Evolutionary conservation across 352 stramenopile genomes (phyloP).

Genomic region (Phytopythium mirpurense): DNA sequence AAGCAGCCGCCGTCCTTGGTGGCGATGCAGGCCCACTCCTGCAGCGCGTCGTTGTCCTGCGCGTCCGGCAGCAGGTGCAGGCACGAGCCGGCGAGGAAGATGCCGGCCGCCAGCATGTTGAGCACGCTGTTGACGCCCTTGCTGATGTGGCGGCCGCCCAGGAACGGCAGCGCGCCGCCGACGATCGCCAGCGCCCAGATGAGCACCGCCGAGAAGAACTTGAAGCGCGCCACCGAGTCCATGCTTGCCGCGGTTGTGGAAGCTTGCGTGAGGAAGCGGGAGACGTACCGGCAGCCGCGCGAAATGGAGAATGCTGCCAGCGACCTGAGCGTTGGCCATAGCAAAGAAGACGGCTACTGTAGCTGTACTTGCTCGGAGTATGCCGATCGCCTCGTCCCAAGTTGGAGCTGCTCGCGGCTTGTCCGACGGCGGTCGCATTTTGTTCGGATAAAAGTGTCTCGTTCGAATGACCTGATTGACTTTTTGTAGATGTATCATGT

Average conservation of each 20-base stretch:
- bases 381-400: slow-evolving; percentile 6
- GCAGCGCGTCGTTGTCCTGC: slow-evolving; percentile 56
- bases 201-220: slow-evolving; percentile 43
- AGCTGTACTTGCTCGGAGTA: too few relatives aligned
- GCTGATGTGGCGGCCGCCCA: slow-evolving; percentile 29
- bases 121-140: slow-evolving; percentile 48
- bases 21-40: slow-evolving; percentile 33
- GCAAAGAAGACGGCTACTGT: too few relatives aligned
- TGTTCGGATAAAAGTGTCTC: not conserved
- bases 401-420: not conserved
- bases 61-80: slow-evolving; percentile 78
- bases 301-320: slow-evolving; percentile 3
- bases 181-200: slow-evolving; percentile 56
- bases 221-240: slow-evolving; percentile 54
- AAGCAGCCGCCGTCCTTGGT: slow-evolving; percentile 47
- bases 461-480: not conserved
- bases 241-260: too few relatives aligned
- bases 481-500: not conserved
- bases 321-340: not conserved
- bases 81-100: slow-evolving; percentile 77
- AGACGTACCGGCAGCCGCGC: too few relatives aligned
- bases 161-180: slow-evolving; percentile 47
- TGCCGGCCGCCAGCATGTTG: slow-evolving; percentile 78
- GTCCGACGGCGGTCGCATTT: slow-evolving; percentile 6
- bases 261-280: not conserved